phyloP scores from a whole-genome alignment of 768 basidiomycete genomes.

The Hygrophorus pudorinus region DNA sequence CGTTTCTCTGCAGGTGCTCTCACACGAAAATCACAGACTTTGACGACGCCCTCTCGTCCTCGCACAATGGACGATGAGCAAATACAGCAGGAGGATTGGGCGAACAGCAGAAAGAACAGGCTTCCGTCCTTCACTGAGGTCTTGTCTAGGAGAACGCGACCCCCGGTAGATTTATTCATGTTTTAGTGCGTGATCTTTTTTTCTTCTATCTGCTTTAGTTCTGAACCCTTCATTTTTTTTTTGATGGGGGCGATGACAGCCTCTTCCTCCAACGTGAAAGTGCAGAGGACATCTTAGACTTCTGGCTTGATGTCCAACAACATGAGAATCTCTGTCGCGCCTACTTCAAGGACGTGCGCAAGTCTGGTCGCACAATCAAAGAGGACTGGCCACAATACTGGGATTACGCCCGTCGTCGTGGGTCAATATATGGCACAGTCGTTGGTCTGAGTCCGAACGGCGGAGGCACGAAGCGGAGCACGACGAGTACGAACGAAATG shows the following conservation, averaged over 20 bases:
- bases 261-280: constrained; percentile 94
- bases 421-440: constrained; percentile 88
- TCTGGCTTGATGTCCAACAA: constrained; percentile 98
- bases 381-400: constrained; percentile 99
- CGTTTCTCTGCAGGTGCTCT: not conserved
- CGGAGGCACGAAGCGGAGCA: constrained; percentile 62
- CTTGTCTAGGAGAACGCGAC: constrained; percentile 78
- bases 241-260: constrained; percentile 37
- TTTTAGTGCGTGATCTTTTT: constrained; percentile 72
- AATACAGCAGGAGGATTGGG: constrained; percentile 64
- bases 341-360: constrained; percentile 97
- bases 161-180: constrained; percentile 98
- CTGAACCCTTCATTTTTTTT: constrained; percentile 4
- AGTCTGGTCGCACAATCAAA: constrained; percentile 85
- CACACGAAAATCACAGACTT: not conserved
- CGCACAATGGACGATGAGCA: constrained; percentile 46
- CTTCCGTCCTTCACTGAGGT: constrained; percentile 89
- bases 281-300: constrained; percentile 92
- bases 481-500: constrained; percentile 68
- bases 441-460: constrained; percentile 61
- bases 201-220: not conserved
- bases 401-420: constrained; percentile 85
- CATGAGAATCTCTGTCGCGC: constrained; percentile 98
- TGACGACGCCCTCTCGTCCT: not conserved
- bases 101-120: constrained; percentile 58